A percentile compares a stretch with the other conserved stretches of the same genome.
These are phyloP conservation scores for Aspergillus sp. DNA, from an alignment of 2,329 filamentous ascomycete species.

Conservation along the genomic window DNA sequence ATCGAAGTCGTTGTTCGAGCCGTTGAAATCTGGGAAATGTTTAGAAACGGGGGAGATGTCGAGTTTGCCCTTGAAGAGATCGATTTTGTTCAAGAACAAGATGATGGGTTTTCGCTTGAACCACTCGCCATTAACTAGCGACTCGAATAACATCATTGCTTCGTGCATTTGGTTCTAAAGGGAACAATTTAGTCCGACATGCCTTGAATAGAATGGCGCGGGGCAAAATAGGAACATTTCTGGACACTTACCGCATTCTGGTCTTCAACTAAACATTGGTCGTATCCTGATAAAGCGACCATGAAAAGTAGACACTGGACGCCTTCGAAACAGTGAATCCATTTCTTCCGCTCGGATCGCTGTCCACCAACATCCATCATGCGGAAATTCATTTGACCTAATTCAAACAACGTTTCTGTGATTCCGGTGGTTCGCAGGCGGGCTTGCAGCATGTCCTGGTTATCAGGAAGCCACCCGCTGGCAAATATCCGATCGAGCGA, in stretches of 20 bases:
- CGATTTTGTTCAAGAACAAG: slow-evolving; percentile 85
- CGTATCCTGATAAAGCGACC: slow-evolving; percentile 93
- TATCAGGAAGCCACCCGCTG: slow-evolving; percentile 79
- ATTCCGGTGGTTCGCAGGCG: slow-evolving; percentile 91
- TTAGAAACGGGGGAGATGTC: slow-evolving; percentile 67
- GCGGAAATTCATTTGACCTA: slow-evolving; percentile 87
- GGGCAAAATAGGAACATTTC: background rate
- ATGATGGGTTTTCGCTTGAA: slow-evolving; percentile 80
- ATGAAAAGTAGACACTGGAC: slow-evolving; percentile 90
- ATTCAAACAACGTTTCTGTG: slow-evolving; percentile 89
- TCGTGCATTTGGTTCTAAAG: slow-evolving; percentile 86
- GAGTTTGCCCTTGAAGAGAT: slow-evolving; percentile 78
- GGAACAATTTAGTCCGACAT: slow-evolving; percentile 14
- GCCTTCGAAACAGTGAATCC: slow-evolving; percentile 96
- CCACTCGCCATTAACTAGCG: slow-evolving; percentile 82
- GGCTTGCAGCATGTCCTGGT: slow-evolving; percentile 91
- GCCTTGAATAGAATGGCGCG: background rate
- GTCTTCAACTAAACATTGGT: slow-evolving; percentile 94
- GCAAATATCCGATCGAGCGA: slow-evolving; percentile 74
- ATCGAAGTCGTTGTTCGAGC: slow-evolving; percentile 69
- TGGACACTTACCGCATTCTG: slow-evolving; percentile 79
- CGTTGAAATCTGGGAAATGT: slow-evolving; percentile 77
- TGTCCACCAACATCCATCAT: slow-evolving; percentile 97
- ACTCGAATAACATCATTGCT: slow-evolving; percentile 82
- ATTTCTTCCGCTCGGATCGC: slow-evolving; percentile 91